Evolutionary conservation across 805 yeast genomes (phyloP).

Genomic region (Cyberlindnera mrakii): DNA sequence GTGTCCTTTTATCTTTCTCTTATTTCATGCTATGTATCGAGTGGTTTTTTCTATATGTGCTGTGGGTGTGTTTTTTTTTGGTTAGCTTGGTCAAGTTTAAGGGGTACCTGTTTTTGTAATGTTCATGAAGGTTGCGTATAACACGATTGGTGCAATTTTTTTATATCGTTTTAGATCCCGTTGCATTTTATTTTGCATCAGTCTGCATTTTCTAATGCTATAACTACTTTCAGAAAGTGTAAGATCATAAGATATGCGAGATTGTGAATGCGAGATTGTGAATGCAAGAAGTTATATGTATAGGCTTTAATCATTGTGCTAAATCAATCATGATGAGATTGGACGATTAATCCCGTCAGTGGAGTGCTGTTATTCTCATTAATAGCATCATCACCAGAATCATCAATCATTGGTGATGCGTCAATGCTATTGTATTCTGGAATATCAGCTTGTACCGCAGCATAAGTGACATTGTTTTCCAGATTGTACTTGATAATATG

Average conservation of each 20-base stretch:
- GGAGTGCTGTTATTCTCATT: constrained; percentile 5
- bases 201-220: background rate
- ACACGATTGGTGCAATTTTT: too few species aligned
- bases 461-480: constrained; percentile 28
- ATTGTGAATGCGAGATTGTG: too few species aligned
- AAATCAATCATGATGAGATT: too few species aligned
- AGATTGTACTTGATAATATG: constrained; percentile 27
- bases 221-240: too few species aligned
- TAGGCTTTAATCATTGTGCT: too few species aligned
- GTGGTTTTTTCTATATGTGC: background rate
- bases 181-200: background rate
- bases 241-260: background rate
- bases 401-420: background rate
- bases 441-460: constrained; percentile 3
- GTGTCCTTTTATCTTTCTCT: background rate
- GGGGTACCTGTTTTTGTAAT: too few species aligned
- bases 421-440: constrained; percentile 8
- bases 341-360: background rate
- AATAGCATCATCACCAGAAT: constrained; percentile 2
- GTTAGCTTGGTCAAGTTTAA: too few species aligned
- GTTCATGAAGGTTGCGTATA: too few species aligned
- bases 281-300: too few species aligned
- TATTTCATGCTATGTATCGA: background rate
- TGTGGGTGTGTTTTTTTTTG: too few species aligned
- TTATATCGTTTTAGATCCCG: background rate